phyloP scores from a whole-genome alignment of 176 grass and related monocot genomes.

The Olyra latifolia region DNA sequence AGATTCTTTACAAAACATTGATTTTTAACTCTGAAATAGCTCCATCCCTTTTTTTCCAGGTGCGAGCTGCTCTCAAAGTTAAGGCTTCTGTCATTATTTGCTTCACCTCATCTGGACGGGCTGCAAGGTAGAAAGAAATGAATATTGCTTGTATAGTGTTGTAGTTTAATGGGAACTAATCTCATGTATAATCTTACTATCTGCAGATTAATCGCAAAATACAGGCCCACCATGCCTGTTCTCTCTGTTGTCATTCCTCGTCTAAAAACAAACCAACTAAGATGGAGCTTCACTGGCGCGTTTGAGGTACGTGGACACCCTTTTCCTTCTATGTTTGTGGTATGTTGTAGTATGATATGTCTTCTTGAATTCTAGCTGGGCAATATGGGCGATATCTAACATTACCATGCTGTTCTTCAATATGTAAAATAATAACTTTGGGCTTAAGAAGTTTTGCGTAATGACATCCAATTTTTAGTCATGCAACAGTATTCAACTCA shows the following conservation, averaged over 20 bases:
- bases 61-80: slow-evolving; percentile 97
- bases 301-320: slow-evolving; percentile 61
- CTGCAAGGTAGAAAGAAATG: slow-evolving; percentile 69
- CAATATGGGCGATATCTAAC: neutral
- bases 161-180: slow-evolving; percentile 4
- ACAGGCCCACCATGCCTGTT: slow-evolving; percentile 99
- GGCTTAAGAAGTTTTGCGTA: neutral
- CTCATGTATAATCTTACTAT: slow-evolving; percentile 16
- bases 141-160: neutral
- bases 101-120: slow-evolving; percentile 96
- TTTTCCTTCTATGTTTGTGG: slow-evolving; percentile 16
- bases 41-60: slow-evolving; percentile 50
- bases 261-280: slow-evolving; percentile 96
- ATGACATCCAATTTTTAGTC: neutral
- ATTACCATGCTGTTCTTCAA: neutral
- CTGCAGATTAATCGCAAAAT: slow-evolving; percentile 90
- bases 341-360: neutral
- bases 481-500: neutral
- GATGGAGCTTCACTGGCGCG: slow-evolving; percentile 94
- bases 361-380: neutral
- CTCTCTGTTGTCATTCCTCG: slow-evolving; percentile 97
- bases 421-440: neutral
- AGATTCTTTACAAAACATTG: neutral
- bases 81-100: slow-evolving; percentile 96
- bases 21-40: slow-evolving; percentile 31